phyloP scores from a whole-genome alignment of 129 eudicot genomes.

The Lactuca sativa region DNA sequence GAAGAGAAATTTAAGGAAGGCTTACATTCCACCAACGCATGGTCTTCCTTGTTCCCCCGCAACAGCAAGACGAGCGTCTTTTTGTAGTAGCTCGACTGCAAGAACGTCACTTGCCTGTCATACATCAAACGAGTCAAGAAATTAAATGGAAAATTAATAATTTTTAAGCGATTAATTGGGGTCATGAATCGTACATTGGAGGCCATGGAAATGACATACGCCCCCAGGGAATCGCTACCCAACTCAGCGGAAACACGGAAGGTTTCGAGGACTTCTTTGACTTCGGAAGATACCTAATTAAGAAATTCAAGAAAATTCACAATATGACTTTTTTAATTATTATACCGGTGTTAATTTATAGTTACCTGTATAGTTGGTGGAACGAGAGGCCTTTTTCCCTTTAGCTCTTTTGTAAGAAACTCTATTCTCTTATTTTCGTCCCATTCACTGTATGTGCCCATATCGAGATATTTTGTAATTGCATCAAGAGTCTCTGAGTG shows the following conservation, averaged over 20 bases:
- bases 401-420: slow-evolving; percentile 76
- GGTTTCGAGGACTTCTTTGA: slow-evolving; percentile 90
- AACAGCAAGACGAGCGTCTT: slow-evolving; percentile 79
- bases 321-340: neutral
- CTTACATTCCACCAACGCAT: slow-evolving; percentile 79
- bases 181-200: slow-evolving; percentile 59
- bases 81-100: slow-evolving; percentile 97
- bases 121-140: slow-evolving; percentile 13
- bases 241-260: slow-evolving; percentile 90
- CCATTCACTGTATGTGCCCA: slow-evolving; percentile 95
- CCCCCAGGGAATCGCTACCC: slow-evolving; percentile 94
- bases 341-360: too few relatives aligned
- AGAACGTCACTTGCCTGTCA: slow-evolving; percentile 97
- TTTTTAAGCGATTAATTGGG: neutral
- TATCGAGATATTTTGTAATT: slow-evolving; percentile 74
- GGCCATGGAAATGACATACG: slow-evolving; percentile 98
- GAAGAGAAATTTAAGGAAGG: slow-evolving; percentile 10
- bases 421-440: slow-evolving; percentile 71
- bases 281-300: slow-evolving; percentile 72
- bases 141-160: neutral
- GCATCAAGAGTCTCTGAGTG: slow-evolving; percentile 93
- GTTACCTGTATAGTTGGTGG: slow-evolving; percentile 82
- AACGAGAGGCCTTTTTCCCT: slow-evolving; percentile 90
- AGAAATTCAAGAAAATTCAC: slow-evolving; percentile 13
- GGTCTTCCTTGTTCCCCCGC: slow-evolving; percentile 77